Conservation (phyloP, 768 basidiomycete species). For the Kwoniella mangroviensis region DNA sequence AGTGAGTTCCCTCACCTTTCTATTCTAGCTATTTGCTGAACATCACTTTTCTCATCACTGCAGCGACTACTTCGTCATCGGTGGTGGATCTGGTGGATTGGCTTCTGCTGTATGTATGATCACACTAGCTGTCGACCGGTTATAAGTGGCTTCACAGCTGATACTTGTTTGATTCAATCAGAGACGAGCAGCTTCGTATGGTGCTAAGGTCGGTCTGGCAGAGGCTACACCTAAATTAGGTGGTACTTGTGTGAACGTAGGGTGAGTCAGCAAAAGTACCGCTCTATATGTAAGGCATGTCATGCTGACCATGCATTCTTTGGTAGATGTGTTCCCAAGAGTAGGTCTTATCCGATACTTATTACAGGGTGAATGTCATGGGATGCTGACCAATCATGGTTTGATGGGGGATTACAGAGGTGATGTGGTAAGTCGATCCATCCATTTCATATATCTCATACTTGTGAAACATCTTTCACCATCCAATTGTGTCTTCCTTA, state of each 20-base stretch:
- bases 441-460: not conserved
- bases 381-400: not conserved
- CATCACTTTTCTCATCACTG: not conserved
- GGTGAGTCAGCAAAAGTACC: slow-evolving; percentile 51
- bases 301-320: slow-evolving; percentile 45
- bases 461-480: not conserved
- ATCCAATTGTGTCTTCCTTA: not conserved
- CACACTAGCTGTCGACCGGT: not conserved
- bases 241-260: slow-evolving; percentile 98
- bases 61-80: slow-evolving; percentile 80
- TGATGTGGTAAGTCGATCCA: slow-evolving; percentile 96
- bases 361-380: not conserved
- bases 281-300: not conserved
- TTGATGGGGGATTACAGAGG: slow-evolving; percentile 60
- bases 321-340: slow-evolving; percentile 94
- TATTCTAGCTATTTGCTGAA: not conserved
- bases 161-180: slow-evolving; percentile 51
- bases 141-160: not conserved
- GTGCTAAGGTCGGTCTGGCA: slow-evolving; percentile 88
- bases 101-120: slow-evolving; percentile 72
- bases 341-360: slow-evolving; percentile 57
- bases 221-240: slow-evolving; percentile 77
- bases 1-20: slow-evolving; percentile 36
- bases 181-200: slow-evolving; percentile 89
- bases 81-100: slow-evolving; percentile 91